Base-by-base conservation (phyloP, 768 basidiomycete genomes). In the Suillus placidus region DNA sequence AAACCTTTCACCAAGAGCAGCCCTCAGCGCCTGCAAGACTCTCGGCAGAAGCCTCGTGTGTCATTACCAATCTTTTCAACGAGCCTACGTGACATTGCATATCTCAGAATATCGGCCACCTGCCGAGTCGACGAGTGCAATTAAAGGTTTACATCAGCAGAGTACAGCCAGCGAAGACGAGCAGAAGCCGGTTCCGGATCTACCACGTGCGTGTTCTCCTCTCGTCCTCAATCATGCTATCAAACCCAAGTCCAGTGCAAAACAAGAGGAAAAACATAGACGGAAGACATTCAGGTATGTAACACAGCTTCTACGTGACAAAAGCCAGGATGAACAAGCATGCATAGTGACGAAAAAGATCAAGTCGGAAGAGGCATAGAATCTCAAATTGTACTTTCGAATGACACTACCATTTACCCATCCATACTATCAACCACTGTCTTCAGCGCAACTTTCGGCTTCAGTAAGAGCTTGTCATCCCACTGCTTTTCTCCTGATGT, bases 361-460 rank as follows among this genome's bases (percentile, higher is more conserved):
- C 18, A 66, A 66, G 43, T 18, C 40, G 14, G 66, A 66, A 42
- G 30, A 64, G 2, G 34, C 20, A 37, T 63, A 63, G 57, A 57
- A 32, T 42, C 38, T 30, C 26, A 18, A 9, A 26, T 38, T 18
- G 37, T 58, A 58, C 56, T 56, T 56, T 38, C 16, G 23, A 37
- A 57, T 23, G 37, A 26, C 4, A 58, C 14, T 16, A 40, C 38
- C 37, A 23, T 13, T 74, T 61, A 78, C 26, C 75, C 75, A 9
- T 75, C 76, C 72, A 80, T 63, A 30, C 75, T 74, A 42, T 79
- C 71, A 26, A 79, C 66, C 42, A 79, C 68, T 0, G 76, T 78
- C 64, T 80, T 78, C 38, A 80, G 71, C 3, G 78, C 79, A 12
- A 80, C 78, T 69, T 80, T 80, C 26, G 79, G 78, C 66, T 77